phyloP scores from a whole-genome alignment of 2,329 filamentous ascomycete genomes.

The Cladorrhinum sp. region DNA sequence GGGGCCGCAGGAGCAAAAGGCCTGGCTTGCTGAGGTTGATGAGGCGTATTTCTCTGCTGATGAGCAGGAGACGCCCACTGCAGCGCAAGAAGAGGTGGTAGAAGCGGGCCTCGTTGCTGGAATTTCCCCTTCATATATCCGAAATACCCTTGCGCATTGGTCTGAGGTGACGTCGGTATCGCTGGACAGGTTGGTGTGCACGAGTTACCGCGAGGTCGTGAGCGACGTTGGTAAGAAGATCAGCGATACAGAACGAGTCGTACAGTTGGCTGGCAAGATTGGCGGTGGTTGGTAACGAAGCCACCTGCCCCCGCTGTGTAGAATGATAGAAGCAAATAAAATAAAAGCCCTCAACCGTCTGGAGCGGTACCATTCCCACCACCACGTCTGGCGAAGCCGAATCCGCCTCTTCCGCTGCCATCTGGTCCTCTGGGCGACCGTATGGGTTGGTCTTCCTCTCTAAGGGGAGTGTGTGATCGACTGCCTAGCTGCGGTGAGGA shows the following conservation, averaged over 20 bases:
- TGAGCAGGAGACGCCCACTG: slow-evolving; percentile 45
- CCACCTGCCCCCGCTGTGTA: neutral
- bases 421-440: slow-evolving; percentile 77
- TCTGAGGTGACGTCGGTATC: slow-evolving; percentile 65
- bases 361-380: slow-evolving; percentile 32
- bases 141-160: slow-evolving; percentile 74
- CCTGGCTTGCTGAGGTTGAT: slow-evolving; percentile 77
- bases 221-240: slow-evolving; percentile 86
- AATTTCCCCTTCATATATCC: slow-evolving; percentile 64
- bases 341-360: slow-evolving; percentile 38
- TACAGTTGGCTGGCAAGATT: slow-evolving; percentile 83
- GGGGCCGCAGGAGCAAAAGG: slow-evolving; percentile 76
- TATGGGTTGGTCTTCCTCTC: slow-evolving; percentile 64
- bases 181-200: slow-evolving; percentile 71
- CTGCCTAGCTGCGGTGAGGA: slow-evolving; percentile 37
- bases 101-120: slow-evolving; percentile 51
- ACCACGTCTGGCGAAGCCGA: slow-evolving; percentile 69
- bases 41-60: slow-evolving; percentile 86
- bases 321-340: slow-evolving; percentile 26
- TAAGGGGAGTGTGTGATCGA: slow-evolving; percentile 41
- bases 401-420: slow-evolving; percentile 70
- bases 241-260: slow-evolving; percentile 74
- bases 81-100: slow-evolving; percentile 25
- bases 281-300: slow-evolving; percentile 83
- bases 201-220: slow-evolving; percentile 86